Conservation (phyloP, 1,284 basidiomycete genomes). For the Ustilago vetiveriae region DNA sequence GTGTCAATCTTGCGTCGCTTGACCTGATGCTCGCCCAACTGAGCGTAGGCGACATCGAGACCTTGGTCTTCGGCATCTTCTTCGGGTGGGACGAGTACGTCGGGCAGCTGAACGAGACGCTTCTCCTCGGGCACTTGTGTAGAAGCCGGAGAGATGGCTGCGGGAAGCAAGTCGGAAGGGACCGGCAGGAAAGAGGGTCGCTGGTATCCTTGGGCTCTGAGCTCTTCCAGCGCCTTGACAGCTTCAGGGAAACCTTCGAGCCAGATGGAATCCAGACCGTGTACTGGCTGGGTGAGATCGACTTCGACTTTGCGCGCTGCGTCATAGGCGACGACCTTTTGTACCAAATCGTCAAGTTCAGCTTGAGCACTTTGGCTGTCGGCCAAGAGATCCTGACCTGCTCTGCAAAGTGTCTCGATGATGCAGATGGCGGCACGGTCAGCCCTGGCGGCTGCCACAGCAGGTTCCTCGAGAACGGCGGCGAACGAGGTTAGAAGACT, state of each 20-base stretch:
- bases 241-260: conserved; percentile 60
- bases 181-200: conserved; percentile 55
- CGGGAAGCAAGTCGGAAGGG: conserved; percentile 58
- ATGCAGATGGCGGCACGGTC: conserved; percentile 86
- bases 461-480: conserved; percentile 86
- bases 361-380: conserved; percentile 21
- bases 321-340: conserved; percentile 50
- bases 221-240: conserved; percentile 49
- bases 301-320: conserved; percentile 47
- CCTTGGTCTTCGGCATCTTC: conserved; percentile 60
- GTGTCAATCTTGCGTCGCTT: conserved; percentile 44
- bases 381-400: conserved; percentile 52
- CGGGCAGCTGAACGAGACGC: conserved; percentile 43
- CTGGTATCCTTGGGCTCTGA: conserved; percentile 40
- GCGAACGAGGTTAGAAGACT: conserved; percentile 82
- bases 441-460: conserved; percentile 83
- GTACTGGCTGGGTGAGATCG: conserved; percentile 50
- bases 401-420: conserved; percentile 76
- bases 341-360: conserved; percentile 59
- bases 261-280: conserved; percentile 40
- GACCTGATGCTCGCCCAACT: conserved; percentile 34
- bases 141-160: conserved; percentile 47
- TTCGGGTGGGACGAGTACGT: conserved; percentile 60
- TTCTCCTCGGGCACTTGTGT: conserved; percentile 31
- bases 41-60: conserved; percentile 30